Conservation (phyloP, 371 early-diverging fungal genomes). For the Lichtheimia ramosa region DNA sequence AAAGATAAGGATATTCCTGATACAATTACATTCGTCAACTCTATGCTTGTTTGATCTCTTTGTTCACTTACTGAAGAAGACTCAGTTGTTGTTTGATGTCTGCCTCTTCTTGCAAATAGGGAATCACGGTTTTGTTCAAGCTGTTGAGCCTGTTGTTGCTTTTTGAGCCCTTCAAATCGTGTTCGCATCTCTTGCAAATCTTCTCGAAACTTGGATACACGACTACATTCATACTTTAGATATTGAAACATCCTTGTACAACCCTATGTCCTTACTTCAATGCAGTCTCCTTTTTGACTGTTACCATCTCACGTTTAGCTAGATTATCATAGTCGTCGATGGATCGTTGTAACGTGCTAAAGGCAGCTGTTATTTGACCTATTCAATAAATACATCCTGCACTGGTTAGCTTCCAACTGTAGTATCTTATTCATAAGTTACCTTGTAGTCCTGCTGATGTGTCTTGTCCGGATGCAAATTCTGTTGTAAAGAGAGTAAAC, state of each 20-base stretch:
- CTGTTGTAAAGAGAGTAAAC: conserved; percentile 13
- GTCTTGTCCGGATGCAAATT: conserved; percentile 61
- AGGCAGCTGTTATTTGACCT: conserved; percentile 74
- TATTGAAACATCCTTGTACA: not conserved
- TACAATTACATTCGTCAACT: conserved; percentile 7
- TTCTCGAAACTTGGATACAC: conserved; percentile 64
- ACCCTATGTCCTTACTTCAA: conserved; percentile 54
- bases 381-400: conserved; percentile 1
- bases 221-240: conserved; percentile 32
- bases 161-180: conserved; percentile 58
- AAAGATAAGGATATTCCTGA: conserved; percentile 49
- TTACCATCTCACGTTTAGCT: conserved; percentile 73
- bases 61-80: not conserved
- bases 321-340: conserved; percentile 73
- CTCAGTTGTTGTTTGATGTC: not conserved
- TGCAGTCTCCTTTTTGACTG: conserved; percentile 75
- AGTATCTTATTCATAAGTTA: conserved; percentile 15
- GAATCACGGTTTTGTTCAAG: conserved; percentile 51
- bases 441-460: conserved; percentile 63
- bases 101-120: conserved; percentile 45
- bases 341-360: conserved; percentile 65
- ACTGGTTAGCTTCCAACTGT: not conserved
- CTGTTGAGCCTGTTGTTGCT: conserved; percentile 47
- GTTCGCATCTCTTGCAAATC: conserved; percentile 57
- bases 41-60: not conserved